Base-by-base conservation (phyloP, 208 protist genomes). In the Crithidia expoeki region DNA sequence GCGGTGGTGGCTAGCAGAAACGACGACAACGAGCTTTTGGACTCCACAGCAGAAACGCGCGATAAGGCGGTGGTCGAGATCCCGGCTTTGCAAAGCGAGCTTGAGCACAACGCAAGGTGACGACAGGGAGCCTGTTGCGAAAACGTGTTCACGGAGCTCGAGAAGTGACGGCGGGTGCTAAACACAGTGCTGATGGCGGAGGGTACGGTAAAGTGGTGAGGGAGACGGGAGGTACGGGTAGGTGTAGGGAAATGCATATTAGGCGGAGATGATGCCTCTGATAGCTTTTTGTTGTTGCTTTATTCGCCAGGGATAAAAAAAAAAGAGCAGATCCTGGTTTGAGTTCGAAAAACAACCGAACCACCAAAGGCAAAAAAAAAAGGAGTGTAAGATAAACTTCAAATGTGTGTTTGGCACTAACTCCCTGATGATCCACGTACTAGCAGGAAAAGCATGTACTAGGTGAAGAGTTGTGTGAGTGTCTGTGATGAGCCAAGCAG, bases 211-310 rank as follows among this genome's bases (percentile, higher is more conserved):
- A 14, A 55, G 59, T 2, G 10, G 32, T 14, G 7, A 12, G 46
- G 42, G 19, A 65, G 42, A 55, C 19, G 27, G 30, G 59, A 36
- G 59, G 23, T 16, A 33, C n/a, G 32, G n/a, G 9, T 14, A 38
- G 28, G 27, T 6, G 46, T 52, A 25, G 30, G 59, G 5, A 27
- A 32, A 52, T 16, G 59, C 59, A 65, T 65, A 42, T 25, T 38
- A 65, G 46, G 46, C 59, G 21, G 17, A 60, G 28, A 33, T 57
- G 30, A 33, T 12, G 16, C 10, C 44, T 49, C 16, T 47, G 42
- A 5, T 47, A 19, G 42, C 12, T 4, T 17, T 9, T 17, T 47
- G 27, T 25, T 36, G 27, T 4, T 58, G 21, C 28, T 47, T 9
- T 17, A n/a, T n/a, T n/a, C n/a, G n/a, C n/a, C n/a, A n/a, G n/a